These are phyloP conservation scores for Boletus tomentosulus DNA, from an alignment of 768 basidiomycete species.

Conservation along the genomic window DNA sequence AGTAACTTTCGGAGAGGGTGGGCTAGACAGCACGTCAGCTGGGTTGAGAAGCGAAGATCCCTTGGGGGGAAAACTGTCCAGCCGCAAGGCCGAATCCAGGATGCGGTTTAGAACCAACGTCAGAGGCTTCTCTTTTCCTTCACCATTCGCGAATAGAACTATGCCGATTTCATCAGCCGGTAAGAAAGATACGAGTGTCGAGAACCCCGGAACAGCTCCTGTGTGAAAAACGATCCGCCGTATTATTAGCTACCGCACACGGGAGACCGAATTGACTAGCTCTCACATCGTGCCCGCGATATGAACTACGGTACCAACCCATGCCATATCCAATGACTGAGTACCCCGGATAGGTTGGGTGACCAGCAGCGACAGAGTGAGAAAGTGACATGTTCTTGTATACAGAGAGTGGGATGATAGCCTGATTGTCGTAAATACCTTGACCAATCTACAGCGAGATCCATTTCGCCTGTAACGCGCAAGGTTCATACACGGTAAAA, in stretches of 20 bases:
- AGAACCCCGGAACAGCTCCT: slow-evolving; percentile 35
- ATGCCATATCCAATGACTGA: slow-evolving; percentile 39
- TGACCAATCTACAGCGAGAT: slow-evolving; percentile 30
- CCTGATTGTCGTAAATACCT: slow-evolving; percentile 30
- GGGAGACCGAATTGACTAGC: background rate
- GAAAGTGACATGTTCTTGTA: slow-evolving; percentile 31
- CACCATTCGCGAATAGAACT: slow-evolving; percentile 32
- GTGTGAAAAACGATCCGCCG: slow-evolving; percentile 33
- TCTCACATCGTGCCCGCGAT: slow-evolving; percentile 39
- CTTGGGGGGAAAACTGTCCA: background rate
- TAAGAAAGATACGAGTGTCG: slow-evolving; percentile 29
- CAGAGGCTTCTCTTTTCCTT: slow-evolving; percentile 12
- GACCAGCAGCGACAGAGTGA: slow-evolving; percentile 20
- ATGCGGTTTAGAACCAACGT: slow-evolving; percentile 13
- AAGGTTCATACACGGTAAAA: background rate
- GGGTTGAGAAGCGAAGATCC: slow-evolving; percentile 3
- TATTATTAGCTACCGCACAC: background rate
- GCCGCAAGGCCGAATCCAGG: slow-evolving; percentile 21
- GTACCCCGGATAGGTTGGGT: slow-evolving; percentile 7
- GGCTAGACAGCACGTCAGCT: background rate
- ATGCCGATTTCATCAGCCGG: slow-evolving; percentile 36
- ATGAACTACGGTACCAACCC: slow-evolving; percentile 40
- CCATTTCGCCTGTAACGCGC: slow-evolving; percentile 36
- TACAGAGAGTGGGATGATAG: slow-evolving; percentile 31
- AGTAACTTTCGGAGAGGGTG: background rate